Conservation (phyloP, 2,329 filamentous ascomycete species). For the Neurospora crassa region DNA sequence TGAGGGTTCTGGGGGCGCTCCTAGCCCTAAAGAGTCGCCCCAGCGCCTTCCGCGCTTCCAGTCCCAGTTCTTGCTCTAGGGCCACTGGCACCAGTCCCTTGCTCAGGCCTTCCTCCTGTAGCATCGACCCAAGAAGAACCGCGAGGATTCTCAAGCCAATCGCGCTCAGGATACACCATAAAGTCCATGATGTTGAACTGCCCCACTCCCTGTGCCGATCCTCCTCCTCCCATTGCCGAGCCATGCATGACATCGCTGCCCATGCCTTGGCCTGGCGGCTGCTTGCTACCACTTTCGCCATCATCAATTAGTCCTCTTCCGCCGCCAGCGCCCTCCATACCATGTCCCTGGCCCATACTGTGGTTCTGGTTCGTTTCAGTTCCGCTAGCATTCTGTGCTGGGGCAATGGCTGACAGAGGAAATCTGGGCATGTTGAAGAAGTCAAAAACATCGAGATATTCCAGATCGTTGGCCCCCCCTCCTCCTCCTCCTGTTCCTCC, state of each 20-base stretch:
- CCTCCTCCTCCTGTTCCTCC: constrained; percentile 3
- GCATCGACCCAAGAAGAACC: background rate
- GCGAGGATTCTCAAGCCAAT: constrained; percentile 44
- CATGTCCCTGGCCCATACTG: constrained; percentile 1
- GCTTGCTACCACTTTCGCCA: constrained; percentile 11
- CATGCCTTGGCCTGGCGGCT: constrained; percentile 12
- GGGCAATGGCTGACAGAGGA: constrained; percentile 34
- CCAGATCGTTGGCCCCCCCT: constrained; percentile 55
- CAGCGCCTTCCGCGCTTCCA: background rate
- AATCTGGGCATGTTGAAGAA: constrained; percentile 88
- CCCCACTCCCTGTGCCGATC: constrained; percentile 27
- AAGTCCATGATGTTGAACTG: constrained; percentile 74
- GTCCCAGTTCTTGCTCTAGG: background rate
- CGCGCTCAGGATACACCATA: constrained; percentile 63
- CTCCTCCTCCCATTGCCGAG: constrained; percentile 2
- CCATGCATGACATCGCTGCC: background rate
- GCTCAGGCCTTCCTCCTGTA: background rate
- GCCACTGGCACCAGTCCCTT: background rate
- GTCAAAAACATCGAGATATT: constrained; percentile 87
- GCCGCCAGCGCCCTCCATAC: background rate
- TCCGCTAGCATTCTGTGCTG: constrained; percentile 14
- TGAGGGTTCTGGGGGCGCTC: no score
- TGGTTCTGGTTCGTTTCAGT: constrained; percentile 12
- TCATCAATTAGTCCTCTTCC: background rate
- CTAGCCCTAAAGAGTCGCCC: background rate